These are phyloP conservation scores for Cyberlindnera euphorbiiphila DNA, from an alignment of 805 yeast genomes.

Conservation along the genomic window DNA sequence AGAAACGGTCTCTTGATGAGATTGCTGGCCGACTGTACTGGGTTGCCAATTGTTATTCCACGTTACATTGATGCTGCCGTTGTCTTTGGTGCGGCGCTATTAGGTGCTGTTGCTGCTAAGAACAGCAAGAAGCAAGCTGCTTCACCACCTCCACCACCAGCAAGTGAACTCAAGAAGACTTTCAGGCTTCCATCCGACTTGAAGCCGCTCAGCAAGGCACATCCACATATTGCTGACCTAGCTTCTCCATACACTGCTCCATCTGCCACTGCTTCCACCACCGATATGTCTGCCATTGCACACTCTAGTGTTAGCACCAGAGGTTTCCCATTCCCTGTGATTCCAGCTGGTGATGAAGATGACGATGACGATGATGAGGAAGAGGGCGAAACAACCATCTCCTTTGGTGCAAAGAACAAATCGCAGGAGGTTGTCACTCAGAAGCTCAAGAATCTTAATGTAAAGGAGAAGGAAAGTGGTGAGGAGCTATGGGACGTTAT, in stretches of 20 bases:
- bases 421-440: conserved; percentile 51
- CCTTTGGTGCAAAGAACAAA: conserved; percentile 55
- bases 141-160: conserved; percentile 14
- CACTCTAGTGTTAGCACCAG: conserved; percentile 27
- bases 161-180: too few species aligned
- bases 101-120: conserved; percentile 92
- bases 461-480: conserved; percentile 33
- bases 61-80: conserved; percentile 96
- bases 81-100: conserved; percentile 90
- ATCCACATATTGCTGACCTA: conserved; percentile 20
- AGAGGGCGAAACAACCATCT: conserved; percentile 46
- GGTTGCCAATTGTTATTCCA: conserved; percentile 87
- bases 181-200: conserved; percentile 27
- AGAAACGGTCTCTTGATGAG: conserved; percentile 87
- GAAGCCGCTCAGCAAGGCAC: conserved; percentile 21
- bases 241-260: conserved; percentile 80
- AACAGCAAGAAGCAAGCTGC: conserved; percentile 39
- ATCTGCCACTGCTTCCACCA: conserved; percentile 66
- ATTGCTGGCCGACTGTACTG: conserved; percentile 88
- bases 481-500: conserved; percentile 81
- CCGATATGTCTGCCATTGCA: conserved; percentile 40
- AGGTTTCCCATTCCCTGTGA: conserved; percentile 46
- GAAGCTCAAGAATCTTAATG: conserved; percentile 34
- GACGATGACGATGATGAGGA: conserved; percentile 46
- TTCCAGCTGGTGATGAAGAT: conserved; percentile 43